A percentile compares a stretch with the other conserved stretches of the same genome.
Evolutionary conservation across 768 basidiomycete species (phyloP).

Genomic region (Tephrocybe sp.): DNA sequence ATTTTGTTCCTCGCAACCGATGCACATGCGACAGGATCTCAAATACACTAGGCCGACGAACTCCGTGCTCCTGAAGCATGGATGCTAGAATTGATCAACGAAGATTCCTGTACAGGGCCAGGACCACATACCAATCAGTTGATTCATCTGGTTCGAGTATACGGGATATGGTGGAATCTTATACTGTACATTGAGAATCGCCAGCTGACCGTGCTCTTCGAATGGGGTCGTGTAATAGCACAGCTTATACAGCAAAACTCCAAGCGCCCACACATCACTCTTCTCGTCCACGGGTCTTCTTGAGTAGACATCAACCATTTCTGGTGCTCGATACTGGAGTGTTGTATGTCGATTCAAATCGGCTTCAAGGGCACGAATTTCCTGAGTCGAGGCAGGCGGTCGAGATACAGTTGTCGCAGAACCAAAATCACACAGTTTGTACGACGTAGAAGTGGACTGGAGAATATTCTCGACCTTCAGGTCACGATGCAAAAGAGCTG

Average conservation of each 20-base stretch:
- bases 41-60: conserved; percentile 83
- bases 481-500: conserved; percentile 92
- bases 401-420: conserved; percentile 78
- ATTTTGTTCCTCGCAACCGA: conserved; percentile 82
- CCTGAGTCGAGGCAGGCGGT: conserved; percentile 75
- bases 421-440: conserved; percentile 98
- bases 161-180: conserved; percentile 85
- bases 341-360: conserved; percentile 96
- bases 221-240: conserved; percentile 99
- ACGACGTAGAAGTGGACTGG: conserved; percentile 77
- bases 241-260: conserved; percentile 94
- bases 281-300: conserved; percentile 88
- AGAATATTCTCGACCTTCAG: conserved; percentile 99
- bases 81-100: conserved; percentile 49
- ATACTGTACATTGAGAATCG: conserved; percentile 96
- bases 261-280: conserved; percentile 97
- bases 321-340: conserved; percentile 96
- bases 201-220: conserved; percentile 95
- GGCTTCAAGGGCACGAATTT: conserved; percentile 83
- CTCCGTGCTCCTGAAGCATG: conserved; percentile 90
- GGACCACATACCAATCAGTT: conserved; percentile 65
- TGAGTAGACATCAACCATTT: conserved; percentile 92
- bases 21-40: conserved; percentile 84
- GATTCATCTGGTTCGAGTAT: conserved; percentile 81
- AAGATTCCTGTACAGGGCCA: conserved; percentile 1